Evolutionary conservation across 73 alveolate genomes (phyloP), one percentile per base, ranked within the genome.

Genomic region (Blepharisma japonicum): DNA sequence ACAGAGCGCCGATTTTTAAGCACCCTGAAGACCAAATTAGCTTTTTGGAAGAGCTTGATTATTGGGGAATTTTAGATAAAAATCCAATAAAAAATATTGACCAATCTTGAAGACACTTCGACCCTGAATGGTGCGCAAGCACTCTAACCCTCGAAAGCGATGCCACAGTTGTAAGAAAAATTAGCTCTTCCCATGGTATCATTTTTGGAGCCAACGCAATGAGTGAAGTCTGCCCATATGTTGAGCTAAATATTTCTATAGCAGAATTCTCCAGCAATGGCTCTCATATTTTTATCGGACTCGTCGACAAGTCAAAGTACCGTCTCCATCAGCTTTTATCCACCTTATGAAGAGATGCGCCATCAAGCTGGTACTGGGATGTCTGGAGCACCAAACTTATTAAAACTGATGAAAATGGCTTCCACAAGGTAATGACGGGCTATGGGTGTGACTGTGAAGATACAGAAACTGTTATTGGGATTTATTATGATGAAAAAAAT

Each of bases 361-460:
- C 96, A 2, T 53, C 68, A 53, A n/a, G 32, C 23, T 53, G 68
- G 82, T 92, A 89, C 76, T 92, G 98, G 96, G 94, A 92, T 77
- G 94, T 89, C 55, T 92, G 98, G 98, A 85, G 80, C 70, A 89
- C 94, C 45, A 81, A 91, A 49, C 68, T 92, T 45, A 89, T 89
- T 42, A 89, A 89, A 67, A 92, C 91, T 42, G 89, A 92, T 86
- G 98, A 92, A 66, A 71, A 80, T 49, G 94, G 96, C 54, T 83
- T 71, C 50, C 86, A 91, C 79, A 87, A 80, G 6, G 94, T 89
- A 18, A 86, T 83, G 49, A 71, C 80, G 66, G 98, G 98, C 42
- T 92, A 85, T 74, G 98, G 98, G 45, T 92, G 98, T 77, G 68
- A 83, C 11, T 92, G 91, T 77, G 94, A 91, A 56, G 95, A 92